Conservation (phyloP, 352 stramenopile genomes). For the Phytophthora aleatoria region DNA sequence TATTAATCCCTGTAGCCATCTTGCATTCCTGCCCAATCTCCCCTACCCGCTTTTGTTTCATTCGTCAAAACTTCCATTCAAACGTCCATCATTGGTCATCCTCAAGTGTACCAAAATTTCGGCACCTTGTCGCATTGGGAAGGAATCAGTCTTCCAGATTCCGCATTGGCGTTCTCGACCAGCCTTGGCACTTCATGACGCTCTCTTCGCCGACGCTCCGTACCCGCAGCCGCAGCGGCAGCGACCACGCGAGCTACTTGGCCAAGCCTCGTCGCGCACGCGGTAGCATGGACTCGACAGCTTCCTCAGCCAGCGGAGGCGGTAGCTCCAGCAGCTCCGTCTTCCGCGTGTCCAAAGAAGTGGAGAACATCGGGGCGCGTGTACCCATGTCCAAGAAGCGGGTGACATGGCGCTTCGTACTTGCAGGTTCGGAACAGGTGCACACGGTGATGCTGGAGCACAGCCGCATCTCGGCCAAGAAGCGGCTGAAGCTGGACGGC, state of each 20-base stretch:
- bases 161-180: slow-evolving; percentile 1
- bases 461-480: slow-evolving; percentile 82
- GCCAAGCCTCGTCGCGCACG: slow-evolving; percentile 35
- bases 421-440: slow-evolving; percentile 73
- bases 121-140: slow-evolving; percentile 4
- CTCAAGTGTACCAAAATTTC: background rate
- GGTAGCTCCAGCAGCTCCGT: slow-evolving; percentile 41
- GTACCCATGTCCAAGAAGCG: slow-evolving; percentile 86
- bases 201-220: slow-evolving; percentile 47
- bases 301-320: slow-evolving; percentile 20
- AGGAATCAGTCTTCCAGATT: slow-evolving; percentile 24
- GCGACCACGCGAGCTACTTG: slow-evolving; percentile 20
- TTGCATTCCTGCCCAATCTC: background rate
- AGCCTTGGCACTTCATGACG: slow-evolving; percentile 30
- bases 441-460: slow-evolving; percentile 88
- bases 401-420: slow-evolving; percentile 85
- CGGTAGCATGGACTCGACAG: slow-evolving; percentile 40
- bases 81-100: slow-evolving; percentile 15
- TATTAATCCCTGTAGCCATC: background rate
- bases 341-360: slow-evolving; percentile 67
- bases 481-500: slow-evolving; percentile 81
- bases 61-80: slow-evolving; percentile 2
- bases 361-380: slow-evolving; percentile 85
- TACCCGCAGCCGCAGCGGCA: slow-evolving; percentile 22
- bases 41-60: slow-evolving; percentile 3